Conservation (phyloP, 495 filamentous ascomycete genomes). For the Clohesyomyces aquaticus region DNA sequence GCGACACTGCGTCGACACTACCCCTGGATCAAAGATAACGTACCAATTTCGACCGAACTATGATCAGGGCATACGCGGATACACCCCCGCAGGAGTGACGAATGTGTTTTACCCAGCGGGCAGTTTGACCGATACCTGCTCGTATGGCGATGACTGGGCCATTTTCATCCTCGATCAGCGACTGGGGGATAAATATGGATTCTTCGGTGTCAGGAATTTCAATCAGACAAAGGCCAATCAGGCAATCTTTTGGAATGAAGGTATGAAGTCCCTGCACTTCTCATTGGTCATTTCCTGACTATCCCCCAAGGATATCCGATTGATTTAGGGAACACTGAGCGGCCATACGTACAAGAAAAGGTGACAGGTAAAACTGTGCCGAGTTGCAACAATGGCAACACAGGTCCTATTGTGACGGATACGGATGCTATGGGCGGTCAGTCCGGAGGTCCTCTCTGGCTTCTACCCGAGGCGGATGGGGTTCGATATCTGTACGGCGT, state of each 20-base stretch:
- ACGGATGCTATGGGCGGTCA: neutral
- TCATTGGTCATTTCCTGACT: neutral
- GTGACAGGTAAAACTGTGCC: neutral
- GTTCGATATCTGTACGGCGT: conserved; percentile 12
- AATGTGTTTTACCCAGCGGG: neutral
- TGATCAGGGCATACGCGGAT: neutral
- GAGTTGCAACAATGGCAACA: neutral
- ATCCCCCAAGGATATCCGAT: conserved; percentile 2
- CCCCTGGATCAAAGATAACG: neutral
- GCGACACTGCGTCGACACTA: conserved; percentile 9
- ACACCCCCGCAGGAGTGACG: neutral
- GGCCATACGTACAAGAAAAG: conserved; percentile 4
- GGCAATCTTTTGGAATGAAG: conserved; percentile 5
- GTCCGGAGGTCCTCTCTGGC: conserved; percentile 9
- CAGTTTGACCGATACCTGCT: neutral
- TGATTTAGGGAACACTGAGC: conserved; percentile 6
- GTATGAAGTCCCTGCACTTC: neutral
- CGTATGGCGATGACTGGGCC: conserved; percentile 3
- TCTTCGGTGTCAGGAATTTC: neutral
- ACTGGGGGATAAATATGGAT: conserved; percentile 1
- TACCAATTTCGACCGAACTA: neutral
- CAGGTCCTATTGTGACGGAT: conserved; percentile 6
- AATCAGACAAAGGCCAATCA: conserved; percentile 1
- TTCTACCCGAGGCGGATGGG: conserved; percentile 9
- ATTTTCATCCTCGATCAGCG: neutral